Percentiles rank a stretch among this genome's conserved stretches.
These are phyloP conservation scores for Rhodomyrtus tomentosa DNA, from an alignment of 345 rosid species.

Conservation along the genomic window DNA sequence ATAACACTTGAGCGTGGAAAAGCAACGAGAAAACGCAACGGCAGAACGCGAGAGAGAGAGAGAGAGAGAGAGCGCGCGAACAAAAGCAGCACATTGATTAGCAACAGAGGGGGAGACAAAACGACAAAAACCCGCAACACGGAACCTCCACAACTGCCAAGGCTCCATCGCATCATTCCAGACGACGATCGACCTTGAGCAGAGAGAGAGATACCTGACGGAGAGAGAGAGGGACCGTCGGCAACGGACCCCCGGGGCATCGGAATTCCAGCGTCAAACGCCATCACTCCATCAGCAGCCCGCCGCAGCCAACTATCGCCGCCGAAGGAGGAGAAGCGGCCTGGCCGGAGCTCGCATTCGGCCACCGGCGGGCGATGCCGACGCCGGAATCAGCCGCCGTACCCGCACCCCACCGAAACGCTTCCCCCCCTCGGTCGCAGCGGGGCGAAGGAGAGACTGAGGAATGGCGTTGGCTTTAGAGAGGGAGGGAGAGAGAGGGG, in stretches of 20 bases:
- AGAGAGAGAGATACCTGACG: conserved; percentile 19
- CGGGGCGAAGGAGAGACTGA: conserved; percentile 1
- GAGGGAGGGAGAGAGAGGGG: neutral
- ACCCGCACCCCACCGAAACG: neutral
- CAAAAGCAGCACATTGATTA: neutral
- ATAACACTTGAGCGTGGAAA: neutral
- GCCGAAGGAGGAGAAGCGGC: conserved; percentile 2
- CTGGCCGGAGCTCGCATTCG: conserved; percentile 12
- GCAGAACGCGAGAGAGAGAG: neutral
- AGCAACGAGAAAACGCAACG: neutral
- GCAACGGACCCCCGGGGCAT: conserved; percentile 40
- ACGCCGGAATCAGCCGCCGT: neutral
- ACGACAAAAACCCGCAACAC: neutral
- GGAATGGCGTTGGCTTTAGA: neutral
- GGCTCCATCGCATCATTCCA: neutral
- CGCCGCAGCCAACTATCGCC: conserved; percentile 26
- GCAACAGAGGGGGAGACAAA: neutral
- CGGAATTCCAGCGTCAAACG: conserved; percentile 64
- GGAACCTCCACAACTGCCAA: neutral
- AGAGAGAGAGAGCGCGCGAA: neutral
- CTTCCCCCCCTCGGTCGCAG: neutral
- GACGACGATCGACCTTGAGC: neutral
- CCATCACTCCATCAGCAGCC: conserved; percentile 33
- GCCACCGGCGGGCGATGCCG: neutral
- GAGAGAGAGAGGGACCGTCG: conserved; percentile 51